A percentile compares a stretch with the other conserved stretches of the same genome.
These are phyloP conservation scores for Phytophthora tentaculata DNA, from an alignment of 352 stramenopile genomes.

Conservation along the genomic window DNA sequence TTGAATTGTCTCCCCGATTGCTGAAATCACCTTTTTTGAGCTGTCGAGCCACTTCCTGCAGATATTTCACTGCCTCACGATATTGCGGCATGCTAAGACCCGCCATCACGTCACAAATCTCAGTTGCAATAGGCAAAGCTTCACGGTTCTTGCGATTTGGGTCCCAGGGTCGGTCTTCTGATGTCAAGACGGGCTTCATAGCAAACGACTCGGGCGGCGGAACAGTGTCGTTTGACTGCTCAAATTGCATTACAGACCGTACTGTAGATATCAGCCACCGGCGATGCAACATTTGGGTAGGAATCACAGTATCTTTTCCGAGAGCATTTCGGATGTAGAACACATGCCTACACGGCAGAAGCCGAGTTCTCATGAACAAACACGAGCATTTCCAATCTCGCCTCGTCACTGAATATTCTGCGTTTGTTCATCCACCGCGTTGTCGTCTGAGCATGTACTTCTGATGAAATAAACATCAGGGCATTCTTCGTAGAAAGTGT, in stretches of 20 bases:
- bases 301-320: background rate
- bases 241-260: background rate
- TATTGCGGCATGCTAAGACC: background rate
- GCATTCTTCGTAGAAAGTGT: background rate
- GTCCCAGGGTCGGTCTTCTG: background rate
- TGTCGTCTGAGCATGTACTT: background rate
- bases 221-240: background rate
- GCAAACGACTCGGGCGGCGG: background rate
- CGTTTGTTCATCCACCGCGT: background rate
- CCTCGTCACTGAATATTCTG: background rate
- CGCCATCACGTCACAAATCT: background rate
- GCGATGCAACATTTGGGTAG: background rate
- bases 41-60: background rate
- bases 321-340: background rate
- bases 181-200: background rate
- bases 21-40: background rate
- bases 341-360: background rate
- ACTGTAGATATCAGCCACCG: background rate
- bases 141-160: background rate
- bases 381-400: background rate
- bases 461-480: background rate
- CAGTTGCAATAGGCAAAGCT: background rate
- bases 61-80: background rate
- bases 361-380: slow-evolving; percentile 1
- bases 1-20: background rate